Conservation (phyloP, 139 green algal genomes). For the Chlorella sp. region DNA sequence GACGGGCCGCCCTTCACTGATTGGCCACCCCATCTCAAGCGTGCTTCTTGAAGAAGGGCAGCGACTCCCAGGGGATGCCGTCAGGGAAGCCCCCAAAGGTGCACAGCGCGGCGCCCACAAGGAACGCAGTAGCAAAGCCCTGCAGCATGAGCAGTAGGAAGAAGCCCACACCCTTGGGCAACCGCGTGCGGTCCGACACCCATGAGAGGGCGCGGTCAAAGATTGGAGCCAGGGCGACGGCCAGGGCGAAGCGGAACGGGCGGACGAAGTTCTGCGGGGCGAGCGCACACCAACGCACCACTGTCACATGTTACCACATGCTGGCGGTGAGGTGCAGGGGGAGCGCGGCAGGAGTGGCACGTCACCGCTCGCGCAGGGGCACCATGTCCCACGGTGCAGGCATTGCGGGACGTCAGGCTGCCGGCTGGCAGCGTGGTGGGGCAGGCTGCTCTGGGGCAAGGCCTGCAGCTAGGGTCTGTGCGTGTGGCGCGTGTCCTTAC, state of each 20-base stretch:
- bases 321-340: background rate
- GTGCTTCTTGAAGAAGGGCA: background rate
- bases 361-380: background rate
- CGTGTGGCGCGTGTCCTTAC: background rate
- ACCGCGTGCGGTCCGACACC: slow-evolving; percentile 10
- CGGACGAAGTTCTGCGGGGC: slow-evolving; percentile 58
- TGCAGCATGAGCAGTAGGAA: slow-evolving; percentile 10
- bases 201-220: slow-evolving; percentile 49
- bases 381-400: background rate
- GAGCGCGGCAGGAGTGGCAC: background rate
- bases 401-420: background rate
- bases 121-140: background rate
- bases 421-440: background rate
- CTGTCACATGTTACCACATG: background rate
- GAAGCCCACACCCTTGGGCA: slow-evolving; percentile 28
- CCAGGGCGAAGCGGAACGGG: slow-evolving; percentile 44
- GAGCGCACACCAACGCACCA: background rate
- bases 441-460: background rate
- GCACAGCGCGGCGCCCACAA: background rate
- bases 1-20: too few species aligned
- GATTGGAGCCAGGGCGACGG: slow-evolving; percentile 42
- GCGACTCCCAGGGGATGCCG: too few species aligned
- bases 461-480: background rate
- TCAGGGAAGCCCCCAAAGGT: background rate
- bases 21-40: too few species aligned